Base-by-base conservation (phyloP, 1,139 yeast genomes). In the Wickerhamomyces sp. region DNA sequence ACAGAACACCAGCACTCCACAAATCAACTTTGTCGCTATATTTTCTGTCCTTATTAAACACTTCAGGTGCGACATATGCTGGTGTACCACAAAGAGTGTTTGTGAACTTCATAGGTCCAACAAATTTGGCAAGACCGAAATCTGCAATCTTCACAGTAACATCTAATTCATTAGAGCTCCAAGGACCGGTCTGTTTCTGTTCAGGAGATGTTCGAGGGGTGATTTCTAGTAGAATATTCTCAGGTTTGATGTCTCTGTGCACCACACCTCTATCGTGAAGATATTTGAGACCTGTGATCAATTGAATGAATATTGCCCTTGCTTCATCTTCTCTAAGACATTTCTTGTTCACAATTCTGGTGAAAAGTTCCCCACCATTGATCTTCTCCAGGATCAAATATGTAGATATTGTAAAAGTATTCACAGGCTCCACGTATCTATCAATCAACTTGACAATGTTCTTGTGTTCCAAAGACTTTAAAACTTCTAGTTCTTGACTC, bases 11-110 rank as follows among this genome's bases (percentile, higher is more conserved):
- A 16, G 84, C 74, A 58, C 87, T 83, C 94, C 94, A 84, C 56
- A 83, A 60, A 59, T 84, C 94, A 13, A 81, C 88, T 37, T 82
- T 78, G 25, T 83, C 81, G 28, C 84, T 72, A 51, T 84, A 83
- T 42, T 77, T 75, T 28, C 83, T 64, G 41, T 73, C 38, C 4
- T 63, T 55, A 4, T 58, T 65, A 30, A 84, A 59, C 8, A 84
- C 82, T 55, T 84, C 94, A 0, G 94, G 92, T 0, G 94, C 92
- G 18, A 84, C 92, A 51, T 84, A 84, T 0, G 92, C 88, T 8
- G 92, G 88, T 0, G 94, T 84, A 4, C 94, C 94, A 63, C 94
- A 84, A 38, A 84, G 64, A 0, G 94, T 84, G 49, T 81, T 80
- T 39, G 92, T 82, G 52, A 82, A 82, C 39, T 79, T 78, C 46